These are phyloP conservation scores for Lolium perenne DNA, from an alignment of 176 grass and related monocot genomes.

Conservation along the genomic window DNA sequence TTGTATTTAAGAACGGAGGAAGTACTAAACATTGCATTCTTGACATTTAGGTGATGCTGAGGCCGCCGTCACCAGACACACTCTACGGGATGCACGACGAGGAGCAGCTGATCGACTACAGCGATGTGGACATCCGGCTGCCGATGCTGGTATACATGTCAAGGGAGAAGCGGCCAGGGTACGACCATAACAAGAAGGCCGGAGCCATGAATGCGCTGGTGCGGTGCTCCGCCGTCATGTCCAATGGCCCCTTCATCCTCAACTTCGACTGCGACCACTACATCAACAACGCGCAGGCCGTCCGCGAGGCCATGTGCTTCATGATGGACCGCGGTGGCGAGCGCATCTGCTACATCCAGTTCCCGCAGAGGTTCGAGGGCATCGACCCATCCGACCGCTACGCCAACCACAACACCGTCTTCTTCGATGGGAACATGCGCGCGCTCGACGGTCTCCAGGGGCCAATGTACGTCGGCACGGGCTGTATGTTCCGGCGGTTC, in stretches of 20 bases:
- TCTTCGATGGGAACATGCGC: conserved; percentile 99
- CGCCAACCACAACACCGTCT: conserved; percentile 98
- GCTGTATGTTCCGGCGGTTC: conserved; percentile 89
- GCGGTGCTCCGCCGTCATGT: conserved; percentile 85
- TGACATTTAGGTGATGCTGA: conserved; percentile 75
- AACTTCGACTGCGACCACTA: conserved; percentile 99
- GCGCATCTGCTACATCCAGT: conserved; percentile 89
- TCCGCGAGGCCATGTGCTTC: conserved; percentile 97
- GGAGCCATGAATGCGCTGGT: conserved; percentile 96
- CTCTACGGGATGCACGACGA: conserved; percentile 81
- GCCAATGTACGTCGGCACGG: conserved; percentile 95
- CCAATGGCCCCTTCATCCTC: conserved; percentile 96
- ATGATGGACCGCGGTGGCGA: conserved; percentile 91
- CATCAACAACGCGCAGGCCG: conserved; percentile 80
- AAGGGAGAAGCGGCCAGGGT: conserved; percentile 76
- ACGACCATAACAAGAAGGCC: conserved; percentile 99
- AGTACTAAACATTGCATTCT: background rate
- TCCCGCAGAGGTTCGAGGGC: conserved; percentile 90
- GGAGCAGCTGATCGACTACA: conserved; percentile 83
- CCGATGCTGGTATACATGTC: conserved; percentile 95
- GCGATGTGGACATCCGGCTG: conserved; percentile 82
- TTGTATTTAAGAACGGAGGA: too few species aligned
- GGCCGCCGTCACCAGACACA: conserved; percentile 70
- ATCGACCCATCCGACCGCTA: conserved; percentile 97
- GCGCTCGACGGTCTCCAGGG: conserved; percentile 94